Base-by-base conservation (phyloP, 306 rosid species). In the Abrus pulchellus region DNA sequence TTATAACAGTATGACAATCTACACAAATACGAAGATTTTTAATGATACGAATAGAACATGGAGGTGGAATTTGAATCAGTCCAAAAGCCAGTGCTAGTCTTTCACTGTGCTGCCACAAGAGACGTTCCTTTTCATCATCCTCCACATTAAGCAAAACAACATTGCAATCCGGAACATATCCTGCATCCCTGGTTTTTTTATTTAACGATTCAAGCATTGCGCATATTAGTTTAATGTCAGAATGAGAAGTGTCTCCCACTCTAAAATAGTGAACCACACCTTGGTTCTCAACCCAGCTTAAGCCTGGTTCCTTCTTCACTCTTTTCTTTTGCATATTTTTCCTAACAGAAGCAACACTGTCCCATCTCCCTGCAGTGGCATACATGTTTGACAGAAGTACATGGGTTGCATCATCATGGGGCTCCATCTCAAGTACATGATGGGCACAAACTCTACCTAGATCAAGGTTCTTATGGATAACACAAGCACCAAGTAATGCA, bases 271-370 rank as follows among this genome's bases (percentile, higher is more conserved):
- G 82, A 60, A 83, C 82, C n/a, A 76, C 54, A 30, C 86, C 86
- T 76, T 76, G 86, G 68, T 41, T 69, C 59, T 83, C 86, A 63
- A 83, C 74, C 86, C 86, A 83, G 66, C 86, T 83, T 43, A 83
- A 83, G 9, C 82, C 82, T 1, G 74, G 82, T 43, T 76, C 86
- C 52, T 83, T 83, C 66, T 63, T 83, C 54, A 83, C 74, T 59
- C 52, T 45, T 69, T 60, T 83, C 68, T 11, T 76, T 71, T 60
- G 66, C 86, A 83, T 83, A 62, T 30, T 68, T 77, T 76, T 83
- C 10, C 86, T 83, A 53, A 83, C 68, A 49, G 69, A 83, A 61
- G 86, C 86, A 33, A 83, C 86, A 0, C 40, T 70, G 74, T 83
- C 82, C 82, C 82, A 83, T 66, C 68, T 83, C 74, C 47, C 62